A percentile compares a stretch with the other conserved stretches of the same genome.
Conservation (phyloP, 148 eudicot species). For the Camellia sinensis region DNA sequence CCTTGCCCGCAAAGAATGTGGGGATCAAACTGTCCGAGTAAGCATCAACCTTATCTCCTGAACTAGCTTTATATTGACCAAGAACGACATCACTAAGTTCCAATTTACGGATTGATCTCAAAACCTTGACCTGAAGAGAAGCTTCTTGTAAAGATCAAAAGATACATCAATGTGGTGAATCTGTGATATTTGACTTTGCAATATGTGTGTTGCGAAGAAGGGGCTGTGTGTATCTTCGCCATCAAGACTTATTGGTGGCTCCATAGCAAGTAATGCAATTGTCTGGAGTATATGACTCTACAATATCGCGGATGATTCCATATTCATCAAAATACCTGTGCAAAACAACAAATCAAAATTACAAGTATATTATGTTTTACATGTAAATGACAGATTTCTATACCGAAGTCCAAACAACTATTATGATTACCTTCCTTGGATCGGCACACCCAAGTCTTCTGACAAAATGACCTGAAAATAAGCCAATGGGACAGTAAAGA, state of each 20-base stretch:
- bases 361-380: neutral
- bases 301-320: constrained; percentile 38
- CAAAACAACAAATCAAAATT: neutral
- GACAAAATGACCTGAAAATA: constrained; percentile 23
- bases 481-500: neutral
- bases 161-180: neutral
- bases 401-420: neutral
- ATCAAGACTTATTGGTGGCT: constrained; percentile 40
- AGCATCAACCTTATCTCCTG: constrained; percentile 24
- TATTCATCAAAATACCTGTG: constrained; percentile 31
- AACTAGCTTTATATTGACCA: constrained; percentile 34
- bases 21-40: constrained; percentile 27
- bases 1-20: constrained; percentile 33
- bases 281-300: constrained; percentile 35
- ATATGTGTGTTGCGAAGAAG: neutral
- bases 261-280: constrained; percentile 40
- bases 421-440: constrained; percentile 21
- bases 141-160: neutral
- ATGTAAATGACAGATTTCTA: neutral
- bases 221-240: constrained; percentile 31
- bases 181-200: neutral
- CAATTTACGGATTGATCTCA: constrained; percentile 35
- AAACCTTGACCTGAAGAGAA: constrained; percentile 40
- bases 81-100: constrained; percentile 26
- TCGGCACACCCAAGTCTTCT: constrained; percentile 22